Evolutionary conservation across 108 stramenopile species (phyloP).

Genomic region (Craspedostauros australis): DNA sequence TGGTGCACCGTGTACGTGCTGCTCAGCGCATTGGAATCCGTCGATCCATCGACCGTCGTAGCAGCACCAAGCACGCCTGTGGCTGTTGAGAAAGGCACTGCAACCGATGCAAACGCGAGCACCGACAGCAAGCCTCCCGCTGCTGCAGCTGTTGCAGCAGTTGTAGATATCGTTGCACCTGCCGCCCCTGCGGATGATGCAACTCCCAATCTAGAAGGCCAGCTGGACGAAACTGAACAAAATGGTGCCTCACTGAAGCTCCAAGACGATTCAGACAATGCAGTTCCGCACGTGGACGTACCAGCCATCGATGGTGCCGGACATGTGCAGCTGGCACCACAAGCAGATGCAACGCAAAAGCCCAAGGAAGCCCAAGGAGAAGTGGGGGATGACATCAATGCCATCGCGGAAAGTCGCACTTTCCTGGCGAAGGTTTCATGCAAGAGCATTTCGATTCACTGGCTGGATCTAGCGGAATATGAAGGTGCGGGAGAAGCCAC

Average conservation of each 20-base stretch:
- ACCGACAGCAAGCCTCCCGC: not conserved
- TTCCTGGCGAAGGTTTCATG: conserved; percentile 53
- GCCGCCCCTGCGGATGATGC: not conserved
- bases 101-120: not conserved
- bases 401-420: conserved; percentile 52
- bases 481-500: conserved; percentile 13
- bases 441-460: conserved; percentile 29
- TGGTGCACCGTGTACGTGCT: conserved; percentile 73
- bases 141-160: too few relatives aligned
- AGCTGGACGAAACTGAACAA: too few relatives aligned
- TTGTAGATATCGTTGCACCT: too few relatives aligned
- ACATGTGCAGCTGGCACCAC: too few relatives aligned
- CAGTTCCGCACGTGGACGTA: not conserved
- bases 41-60: conserved; percentile 41
- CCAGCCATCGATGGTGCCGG: not conserved
- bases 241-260: too few relatives aligned
- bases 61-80: conserved; percentile 38
- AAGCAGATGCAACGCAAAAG: too few relatives aligned
- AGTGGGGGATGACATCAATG: conserved; percentile 48
- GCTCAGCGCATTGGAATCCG: conserved; percentile 34
- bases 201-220: not conserved
- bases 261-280: conserved; percentile 2
- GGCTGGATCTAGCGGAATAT: conserved; percentile 47
- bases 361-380: conserved; percentile 2
- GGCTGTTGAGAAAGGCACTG: conserved; percentile 1